Percentiles rank a stretch among this genome's conserved stretches.
Evolutionary conservation across 1,139 yeast species (phyloP).

Genomic region (Pichia sp.): DNA sequence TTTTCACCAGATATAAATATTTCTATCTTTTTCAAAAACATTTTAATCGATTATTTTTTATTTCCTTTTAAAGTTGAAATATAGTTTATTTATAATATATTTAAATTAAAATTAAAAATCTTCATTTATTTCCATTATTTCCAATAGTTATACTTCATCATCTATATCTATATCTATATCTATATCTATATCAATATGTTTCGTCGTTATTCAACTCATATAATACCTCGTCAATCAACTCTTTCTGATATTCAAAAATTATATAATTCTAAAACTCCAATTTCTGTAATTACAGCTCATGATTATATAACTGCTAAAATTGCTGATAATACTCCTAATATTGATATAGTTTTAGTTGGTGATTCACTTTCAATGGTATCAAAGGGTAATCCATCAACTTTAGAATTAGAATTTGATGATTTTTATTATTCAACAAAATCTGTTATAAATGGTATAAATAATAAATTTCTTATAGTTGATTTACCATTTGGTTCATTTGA

Average conservation of each 20-base stretch:
- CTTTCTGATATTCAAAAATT: slow-evolving; percentile 39
- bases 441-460: slow-evolving; percentile 62
- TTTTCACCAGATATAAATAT: no score
- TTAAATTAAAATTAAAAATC: no score
- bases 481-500: slow-evolving; percentile 88
- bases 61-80: no score
- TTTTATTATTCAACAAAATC: slow-evolving; percentile 72
- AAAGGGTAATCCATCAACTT: slow-evolving; percentile 74
- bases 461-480: slow-evolving; percentile 75
- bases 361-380: slow-evolving; percentile 93
- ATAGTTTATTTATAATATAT: no score
- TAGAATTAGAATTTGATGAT: slow-evolving; percentile 69
- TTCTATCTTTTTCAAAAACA: no score
- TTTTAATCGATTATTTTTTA: no score
- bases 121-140: no score
- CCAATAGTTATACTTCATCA: no score
- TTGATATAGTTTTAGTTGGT: slow-evolving; percentile 76
- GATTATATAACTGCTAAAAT: slow-evolving; percentile 73
- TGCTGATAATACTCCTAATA: slow-evolving; percentile 56
- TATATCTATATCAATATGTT: neutral
- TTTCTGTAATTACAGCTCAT: slow-evolving; percentile 79
- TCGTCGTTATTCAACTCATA: slow-evolving; percentile 7
- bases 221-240: slow-evolving; percentile 28
- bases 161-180: no score
- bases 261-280: slow-evolving; percentile 38